These are phyloP conservation scores for Ustilago bromivora DNA, from an alignment of 1,284 basidiomycete species.

Conservation along the genomic window DNA sequence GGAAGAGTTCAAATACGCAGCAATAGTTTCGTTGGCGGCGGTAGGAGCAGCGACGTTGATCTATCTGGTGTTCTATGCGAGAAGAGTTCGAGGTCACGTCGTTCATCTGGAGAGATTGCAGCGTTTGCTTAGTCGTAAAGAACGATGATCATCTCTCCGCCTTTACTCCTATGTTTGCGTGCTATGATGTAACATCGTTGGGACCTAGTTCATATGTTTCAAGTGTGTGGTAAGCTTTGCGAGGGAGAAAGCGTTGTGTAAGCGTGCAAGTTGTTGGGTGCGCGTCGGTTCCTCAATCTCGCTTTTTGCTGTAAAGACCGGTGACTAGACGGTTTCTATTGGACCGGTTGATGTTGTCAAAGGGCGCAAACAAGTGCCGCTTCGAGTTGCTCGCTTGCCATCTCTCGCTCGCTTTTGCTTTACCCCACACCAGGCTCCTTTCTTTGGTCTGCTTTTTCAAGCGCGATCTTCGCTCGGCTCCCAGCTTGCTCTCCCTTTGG, in stretches of 20 bases:
- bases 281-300: slow-evolving; percentile 4
- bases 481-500: neutral
- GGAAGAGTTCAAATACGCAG: slow-evolving; percentile 57
- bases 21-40: slow-evolving; percentile 49
- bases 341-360: neutral
- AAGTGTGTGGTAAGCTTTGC: neutral
- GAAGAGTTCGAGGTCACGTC: slow-evolving; percentile 58
- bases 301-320: neutral
- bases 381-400: slow-evolving; percentile 37
- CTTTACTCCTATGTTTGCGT: neutral
- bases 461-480: slow-evolving; percentile 2
- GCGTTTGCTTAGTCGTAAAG: slow-evolving; percentile 39
- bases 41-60: slow-evolving; percentile 52
- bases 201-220: too few species aligned
- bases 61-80: slow-evolving; percentile 56
- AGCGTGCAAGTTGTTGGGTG: neutral
- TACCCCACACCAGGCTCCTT: neutral
- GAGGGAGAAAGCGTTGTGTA: neutral
- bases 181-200: neutral
- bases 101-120: slow-evolving; percentile 55
- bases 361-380: slow-evolving; percentile 2
- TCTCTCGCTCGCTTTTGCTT: neutral
- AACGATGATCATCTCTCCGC: slow-evolving; percentile 11
- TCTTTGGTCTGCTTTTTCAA: neutral
- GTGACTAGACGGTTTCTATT: neutral